Evolutionary conservation across 768 basidiomycete species (phyloP), one percentile per base, ranked within the genome.

Genomic region (Podaxis sp.): DNA sequence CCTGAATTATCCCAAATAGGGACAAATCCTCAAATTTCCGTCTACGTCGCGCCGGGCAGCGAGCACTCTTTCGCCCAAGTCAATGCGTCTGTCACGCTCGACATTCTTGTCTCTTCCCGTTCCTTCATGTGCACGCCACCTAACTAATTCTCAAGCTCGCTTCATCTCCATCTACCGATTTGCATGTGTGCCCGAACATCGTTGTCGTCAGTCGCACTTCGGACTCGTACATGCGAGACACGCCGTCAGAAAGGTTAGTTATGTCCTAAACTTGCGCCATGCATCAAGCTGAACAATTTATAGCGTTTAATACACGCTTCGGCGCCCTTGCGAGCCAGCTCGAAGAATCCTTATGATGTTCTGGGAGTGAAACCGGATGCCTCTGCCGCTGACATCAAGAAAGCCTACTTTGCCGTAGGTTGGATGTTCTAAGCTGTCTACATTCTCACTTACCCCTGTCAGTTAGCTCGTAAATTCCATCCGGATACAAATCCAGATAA

Each of bases 391-490:
- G 94, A 98, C 67, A 98, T 99, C 70, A 99, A 99, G 86, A 98
- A 98, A 78, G 84, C 85, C 2, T 99, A 99, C 76, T 99, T 98
- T 75, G 82, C 91, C 71, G 96, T 97, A 73, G 70, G 92, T 74
- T 64, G 68, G 64, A 61, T 57, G 27, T 29, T 62, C 41, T 57
- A 29, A 41, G 33, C 29, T 43, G n/a, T 33, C 25, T 63, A 53
- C 55, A 36, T 66, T 60, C 64, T 68, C 68, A 57, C 60, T 64
- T 4, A 63, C 33, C 36, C 13, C 59, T 38, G 66, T 37, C 71
- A 97, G 96, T 89, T 99, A 66, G 97, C 97, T 17, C 91, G 96
- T 64, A 96, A 98, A 80, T 97, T 91, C 71, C 97, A 99, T 74
- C 97, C 97, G 0, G 97, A 99, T 71, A 95, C 95, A 12, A 98